These are phyloP conservation scores for Cyclotella cryptica DNA, from an alignment of 108 stramenopile species.

Conservation along the genomic window DNA sequence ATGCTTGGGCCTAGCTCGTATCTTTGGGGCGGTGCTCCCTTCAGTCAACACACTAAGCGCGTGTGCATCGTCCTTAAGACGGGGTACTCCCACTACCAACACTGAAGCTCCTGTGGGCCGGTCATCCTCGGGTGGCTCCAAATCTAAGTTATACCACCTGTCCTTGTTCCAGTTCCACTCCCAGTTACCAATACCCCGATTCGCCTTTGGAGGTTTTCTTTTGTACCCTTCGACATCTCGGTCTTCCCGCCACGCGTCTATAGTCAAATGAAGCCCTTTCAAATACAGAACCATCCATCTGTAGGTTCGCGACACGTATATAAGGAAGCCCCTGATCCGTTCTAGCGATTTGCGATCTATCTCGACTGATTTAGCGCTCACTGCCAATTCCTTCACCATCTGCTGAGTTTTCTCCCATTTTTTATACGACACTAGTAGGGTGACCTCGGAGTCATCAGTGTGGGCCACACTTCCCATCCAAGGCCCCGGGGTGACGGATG, in stretches of 20 bases:
- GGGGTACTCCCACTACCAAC: neutral
- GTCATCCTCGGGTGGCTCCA: neutral
- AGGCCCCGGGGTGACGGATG: too few species aligned
- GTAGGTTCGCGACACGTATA: conserved; percentile 54
- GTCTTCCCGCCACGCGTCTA: conserved; percentile 44
- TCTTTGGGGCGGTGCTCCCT: too few species aligned
- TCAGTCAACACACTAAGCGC: too few species aligned
- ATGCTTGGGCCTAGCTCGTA: too few species aligned
- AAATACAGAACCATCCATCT: conserved; percentile 44
- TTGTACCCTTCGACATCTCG: conserved; percentile 47
- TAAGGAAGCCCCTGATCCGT: conserved; percentile 43
- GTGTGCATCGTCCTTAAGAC: too few species aligned
- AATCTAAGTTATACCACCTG: neutral
- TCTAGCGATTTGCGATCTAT: neutral
- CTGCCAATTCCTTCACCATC: too few species aligned
- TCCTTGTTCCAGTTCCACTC: conserved; percentile 15
- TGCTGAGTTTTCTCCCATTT: too few species aligned
- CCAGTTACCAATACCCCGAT: neutral
- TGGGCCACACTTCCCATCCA: neutral
- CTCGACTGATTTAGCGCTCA: too few species aligned
- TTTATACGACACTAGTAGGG: too few species aligned
- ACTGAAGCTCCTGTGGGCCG: neutral
- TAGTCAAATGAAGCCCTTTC: too few species aligned
- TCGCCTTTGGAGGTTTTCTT: neutral
- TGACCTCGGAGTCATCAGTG: too few species aligned